These are phyloP conservation scores for Neoboletus brunneissimus DNA, from an alignment of 768 basidiomycete genomes.

Conservation along the genomic window DNA sequence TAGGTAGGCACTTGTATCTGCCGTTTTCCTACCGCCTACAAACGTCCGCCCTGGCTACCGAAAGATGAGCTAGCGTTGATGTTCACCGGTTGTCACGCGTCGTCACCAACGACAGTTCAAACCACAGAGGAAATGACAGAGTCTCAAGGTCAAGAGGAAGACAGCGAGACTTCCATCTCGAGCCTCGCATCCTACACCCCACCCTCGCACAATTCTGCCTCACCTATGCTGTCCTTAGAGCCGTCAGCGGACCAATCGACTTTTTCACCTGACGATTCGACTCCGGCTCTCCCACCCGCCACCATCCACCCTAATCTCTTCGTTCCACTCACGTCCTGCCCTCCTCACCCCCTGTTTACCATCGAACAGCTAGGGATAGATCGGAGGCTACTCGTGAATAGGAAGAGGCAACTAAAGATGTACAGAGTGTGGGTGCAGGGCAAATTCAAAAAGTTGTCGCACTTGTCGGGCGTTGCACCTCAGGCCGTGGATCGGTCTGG, in stretches of 20 bases:
- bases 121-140: conserved; percentile 38
- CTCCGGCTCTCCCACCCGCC: neutral
- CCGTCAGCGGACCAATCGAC: neutral
- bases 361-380: conserved; percentile 88
- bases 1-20: conserved; percentile 47
- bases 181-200: conserved; percentile 9
- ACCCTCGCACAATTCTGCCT: conserved; percentile 1
- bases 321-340: conserved; percentile 16
- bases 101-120: conserved; percentile 32
- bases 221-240: neutral
- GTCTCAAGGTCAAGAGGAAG: conserved; percentile 19
- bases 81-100: conserved; percentile 62
- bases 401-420: conserved; percentile 95
- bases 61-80: conserved; percentile 76
- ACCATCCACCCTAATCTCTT: conserved; percentile 41
- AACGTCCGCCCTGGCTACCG: neutral
- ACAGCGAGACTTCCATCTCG: conserved; percentile 2
- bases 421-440: conserved; percentile 95
- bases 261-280: neutral
- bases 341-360: conserved; percentile 65
- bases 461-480: neutral
- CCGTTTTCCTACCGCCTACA: neutral
- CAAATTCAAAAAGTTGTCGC: conserved; percentile 56
- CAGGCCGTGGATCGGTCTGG: neutral
- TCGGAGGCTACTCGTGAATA: conserved; percentile 84